Base-by-base conservation (phyloP, 2,329 filamentous ascomycete species). In the Penicillium thymicola region DNA sequence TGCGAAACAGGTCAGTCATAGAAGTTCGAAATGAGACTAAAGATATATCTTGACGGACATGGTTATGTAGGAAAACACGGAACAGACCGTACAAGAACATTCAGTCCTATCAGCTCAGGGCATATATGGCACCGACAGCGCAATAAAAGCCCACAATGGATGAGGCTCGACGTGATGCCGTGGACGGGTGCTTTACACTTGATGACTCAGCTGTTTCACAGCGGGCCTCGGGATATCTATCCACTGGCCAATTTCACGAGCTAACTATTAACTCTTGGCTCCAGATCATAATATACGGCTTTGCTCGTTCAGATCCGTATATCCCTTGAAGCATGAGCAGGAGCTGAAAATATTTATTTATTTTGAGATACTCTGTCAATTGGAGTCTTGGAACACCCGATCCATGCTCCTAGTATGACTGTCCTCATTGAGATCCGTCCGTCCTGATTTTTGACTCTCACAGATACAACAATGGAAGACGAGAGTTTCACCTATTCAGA, bases 401-500 rank as follows among this genome's bases (percentile, higher is more conserved):
- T 34, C 9, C n/a, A n/a, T 42, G n/a, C 9, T 42, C 16, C 37
- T 42, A 54, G 4, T 3, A 52, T 52, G 36, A 40, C 11, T 30
- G 6, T 27, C n/a, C 16, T 40, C 7, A 11, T 28, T 14, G 16
- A 41, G n/a, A 46, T 3, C 23, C 13, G 28, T 36, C 23, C 27
- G 14, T 21, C 11, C 30, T 45, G 32, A 56, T 44, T 38, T 37
- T 21, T 18, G 36, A 38, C 36, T 38, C 36, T 18, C n/a, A 18
- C 36, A 13, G n/a, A 38, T 38, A 38, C 14, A 48, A 49, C 23
- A 18, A 62, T 60, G 58, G 60, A 63, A 18, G 48, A 60, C 30
- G 53, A 58, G 43, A 59, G 62, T 48, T 55, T 54, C 16, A 13
- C 56, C 42, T 56, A 59, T 47, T 18, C 61, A 34, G 69, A 69